Evolutionary conservation across 1,284 basidiomycete species (phyloP), one percentile per base, ranked within the genome.

Genomic region (Termitomyces sp.): DNA sequence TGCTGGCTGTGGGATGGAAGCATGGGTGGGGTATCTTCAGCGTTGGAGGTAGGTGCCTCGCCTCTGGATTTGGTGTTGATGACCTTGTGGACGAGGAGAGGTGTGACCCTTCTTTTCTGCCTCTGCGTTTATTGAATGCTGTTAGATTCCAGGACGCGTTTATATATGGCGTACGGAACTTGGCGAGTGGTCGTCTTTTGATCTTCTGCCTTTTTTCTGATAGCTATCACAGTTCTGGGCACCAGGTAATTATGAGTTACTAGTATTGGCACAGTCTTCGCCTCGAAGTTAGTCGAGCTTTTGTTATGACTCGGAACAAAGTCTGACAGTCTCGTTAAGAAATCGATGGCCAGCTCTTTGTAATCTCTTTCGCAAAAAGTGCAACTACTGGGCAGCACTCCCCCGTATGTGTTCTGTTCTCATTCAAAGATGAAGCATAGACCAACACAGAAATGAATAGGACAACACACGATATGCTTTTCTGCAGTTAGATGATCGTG

Each of bases 391-490:
- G 87, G 5, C 92, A 98, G 66, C 92, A 94, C 65, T 88, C 91
- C 26, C 96, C 96, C 1, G 92, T 92, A 65, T 59, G 70, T 57
- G 13, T 6, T 48, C 45, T 21, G 17, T 43, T n/a, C 28, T 43
- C 7, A 38, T 7, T 8, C 21, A 2, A 36, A n/a, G 10, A 30
- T 3, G 2, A 8, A 31, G 30, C 34, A 24, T 15, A 24, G 33
- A 30, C 26, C 31, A 49, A n/a, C 52, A 45, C 28, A 48, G 28
- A 31, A 5, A 36, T 33, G 24, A 36, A 56, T 24, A 92, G 90
- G 94, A 96, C 65, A 95, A 95, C 65, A 92, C 93, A 2, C 83
- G 92, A 59, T 96, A 97, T 66, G 95, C 93, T 0, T 97, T 98
- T 70, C 76, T 98, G 36, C 94, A 98, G 70, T 85, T 96, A 81